Evolutionary conservation across 768 basidiomycete species (phyloP).

Genomic region (Naganishia onofrii): DNA sequence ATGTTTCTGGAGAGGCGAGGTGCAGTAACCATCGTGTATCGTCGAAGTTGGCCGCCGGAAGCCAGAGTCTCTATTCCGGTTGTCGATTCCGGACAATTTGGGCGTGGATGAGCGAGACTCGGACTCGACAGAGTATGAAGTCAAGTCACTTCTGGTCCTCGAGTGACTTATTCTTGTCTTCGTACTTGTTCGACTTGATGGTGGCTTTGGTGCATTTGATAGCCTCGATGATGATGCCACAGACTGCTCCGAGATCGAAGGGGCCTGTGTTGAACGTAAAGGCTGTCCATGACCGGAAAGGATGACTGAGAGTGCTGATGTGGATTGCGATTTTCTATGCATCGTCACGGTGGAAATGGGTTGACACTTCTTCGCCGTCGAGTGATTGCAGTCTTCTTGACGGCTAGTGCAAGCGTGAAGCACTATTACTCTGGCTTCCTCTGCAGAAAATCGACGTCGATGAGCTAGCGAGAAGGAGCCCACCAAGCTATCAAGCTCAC

Average conservation of each 20-base stretch:
- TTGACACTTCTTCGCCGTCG: not conserved
- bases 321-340: slow-evolving; percentile 18
- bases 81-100: not conserved
- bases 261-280: not conserved
- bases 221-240: not conserved
- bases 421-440: too few species aligned
- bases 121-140: not conserved
- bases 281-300: slow-evolving; percentile 3
- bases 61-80: not conserved
- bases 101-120: not conserved
- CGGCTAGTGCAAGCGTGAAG: not conserved
- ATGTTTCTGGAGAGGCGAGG: not conserved
- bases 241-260: not conserved
- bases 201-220: not conserved
- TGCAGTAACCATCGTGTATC: not conserved
- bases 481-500: too few species aligned
- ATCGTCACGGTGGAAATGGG: not conserved
- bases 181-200: not conserved
- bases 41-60: not conserved
- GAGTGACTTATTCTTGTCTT: slow-evolving; percentile 15
- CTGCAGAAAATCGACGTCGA: too few species aligned
- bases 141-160: slow-evolving; percentile 11
- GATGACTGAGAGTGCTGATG: slow-evolving; percentile 21
- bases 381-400: not conserved
- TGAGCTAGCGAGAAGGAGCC: not conserved